These are phyloP conservation scores for Prunus persica DNA, from an alignment of 306 rosid species.

Conservation along the genomic window DNA sequence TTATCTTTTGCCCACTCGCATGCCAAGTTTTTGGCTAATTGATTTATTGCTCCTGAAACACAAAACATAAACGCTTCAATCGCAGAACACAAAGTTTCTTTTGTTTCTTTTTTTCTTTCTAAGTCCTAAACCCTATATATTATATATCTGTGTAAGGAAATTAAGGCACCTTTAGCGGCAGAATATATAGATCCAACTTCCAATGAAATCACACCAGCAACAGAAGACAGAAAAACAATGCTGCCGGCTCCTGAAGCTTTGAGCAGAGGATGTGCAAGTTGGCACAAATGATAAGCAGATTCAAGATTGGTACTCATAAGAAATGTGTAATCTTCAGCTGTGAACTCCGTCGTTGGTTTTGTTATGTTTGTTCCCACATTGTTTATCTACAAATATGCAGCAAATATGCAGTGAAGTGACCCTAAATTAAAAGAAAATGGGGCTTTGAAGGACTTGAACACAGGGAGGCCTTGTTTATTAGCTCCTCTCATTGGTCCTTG, in stretches of 20 bases:
- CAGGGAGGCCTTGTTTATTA: too few species aligned
- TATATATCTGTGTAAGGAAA: too few species aligned
- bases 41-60: constrained; percentile 53
- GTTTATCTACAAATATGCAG: constrained; percentile 31
- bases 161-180: constrained; percentile 41
- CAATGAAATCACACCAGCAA: constrained; percentile 15
- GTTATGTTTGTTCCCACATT: constrained; percentile 13
- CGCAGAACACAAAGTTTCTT: neutral
- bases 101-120: neutral
- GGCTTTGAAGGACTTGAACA: too few species aligned
- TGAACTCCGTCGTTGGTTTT: constrained; percentile 23
- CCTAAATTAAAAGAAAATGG: too few species aligned
- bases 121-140: neutral
- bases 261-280: constrained; percentile 52
- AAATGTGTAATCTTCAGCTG: constrained; percentile 31
- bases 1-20: constrained; percentile 66
- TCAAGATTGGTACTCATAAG: constrained; percentile 38
- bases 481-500: too few species aligned
- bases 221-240: constrained; percentile 41
- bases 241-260: constrained; percentile 38
- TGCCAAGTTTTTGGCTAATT: constrained; percentile 45
- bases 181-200: constrained; percentile 17
- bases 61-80: neutral
- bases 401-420: too few species aligned
- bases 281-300: constrained; percentile 35